Evolutionary conservation across 2,329 filamentous ascomycete genomes (phyloP).

Genomic region (Dothistroma pini): DNA sequence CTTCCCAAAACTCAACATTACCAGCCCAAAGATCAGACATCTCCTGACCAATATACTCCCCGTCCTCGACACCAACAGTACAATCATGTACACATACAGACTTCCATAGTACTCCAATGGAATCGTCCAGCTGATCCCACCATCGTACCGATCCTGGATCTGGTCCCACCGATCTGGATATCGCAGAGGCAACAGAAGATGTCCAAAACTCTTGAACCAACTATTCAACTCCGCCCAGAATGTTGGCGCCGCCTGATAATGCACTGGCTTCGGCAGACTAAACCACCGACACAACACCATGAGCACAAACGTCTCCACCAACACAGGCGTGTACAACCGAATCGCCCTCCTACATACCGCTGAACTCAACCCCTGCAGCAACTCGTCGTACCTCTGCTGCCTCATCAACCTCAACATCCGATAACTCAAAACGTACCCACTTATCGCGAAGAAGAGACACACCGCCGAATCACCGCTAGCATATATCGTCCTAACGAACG

Average conservation of each 20-base stretch:
- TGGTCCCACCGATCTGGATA: conserved; percentile 17
- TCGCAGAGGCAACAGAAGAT: conserved; percentile 13
- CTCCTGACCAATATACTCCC: conserved; percentile 3
- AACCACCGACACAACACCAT: conserved; percentile 12
- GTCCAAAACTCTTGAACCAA: conserved; percentile 9
- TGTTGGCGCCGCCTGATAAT: conserved; percentile 4
- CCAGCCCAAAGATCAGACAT: conserved; percentile 3
- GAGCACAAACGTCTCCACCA: conserved; percentile 11
- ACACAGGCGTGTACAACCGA: conserved; percentile 13
- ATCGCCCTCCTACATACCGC: conserved; percentile 13
- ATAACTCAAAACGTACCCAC: conserved; percentile 58
- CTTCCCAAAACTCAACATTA: conserved; percentile 8
- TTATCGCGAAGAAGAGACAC: conserved; percentile 60
- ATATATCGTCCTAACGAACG: conserved; percentile 53
- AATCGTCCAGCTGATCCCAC: conserved; percentile 17
- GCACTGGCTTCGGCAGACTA: conserved; percentile 8
- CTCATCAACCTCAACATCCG: conserved; percentile 18
- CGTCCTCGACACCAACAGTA: conserved; percentile 8
- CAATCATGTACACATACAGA: conserved; percentile 9
- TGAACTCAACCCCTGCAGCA: conserved; percentile 7
- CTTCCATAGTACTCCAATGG: conserved; percentile 17
- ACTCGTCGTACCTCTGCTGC: conserved; percentile 8
- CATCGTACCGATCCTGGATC: conserved; percentile 13
- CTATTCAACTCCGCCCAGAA: conserved; percentile 7
- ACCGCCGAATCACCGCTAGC: conserved; percentile 52